These are phyloP conservation scores for Candida multigemmis DNA, from an alignment of 805 yeast species.

Conservation along the genomic window DNA sequence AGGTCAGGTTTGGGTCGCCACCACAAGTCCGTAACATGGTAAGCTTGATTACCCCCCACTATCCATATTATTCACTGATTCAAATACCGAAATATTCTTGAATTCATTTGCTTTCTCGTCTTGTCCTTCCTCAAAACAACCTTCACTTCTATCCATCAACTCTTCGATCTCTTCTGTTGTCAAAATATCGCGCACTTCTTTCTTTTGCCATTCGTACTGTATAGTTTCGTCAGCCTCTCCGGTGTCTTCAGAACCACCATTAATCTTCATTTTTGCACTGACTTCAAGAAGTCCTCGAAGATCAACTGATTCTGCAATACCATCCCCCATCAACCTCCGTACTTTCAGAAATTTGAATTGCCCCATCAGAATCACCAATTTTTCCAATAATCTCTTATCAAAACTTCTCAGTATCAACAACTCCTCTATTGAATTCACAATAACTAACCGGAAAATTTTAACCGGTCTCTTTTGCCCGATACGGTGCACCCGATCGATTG, in stretches of 20 bases:
- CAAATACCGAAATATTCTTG: conserved; percentile 23
- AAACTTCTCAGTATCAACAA: conserved; percentile 70
- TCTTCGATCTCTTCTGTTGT: conserved; percentile 34
- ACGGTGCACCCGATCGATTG: conserved; percentile 91
- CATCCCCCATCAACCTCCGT: conserved; percentile 4
- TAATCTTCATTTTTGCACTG: conserved; percentile 1
- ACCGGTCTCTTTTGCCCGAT: conserved; percentile 88
- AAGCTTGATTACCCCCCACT: too few species aligned
- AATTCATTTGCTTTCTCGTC: too few species aligned
- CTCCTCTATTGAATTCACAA: conserved; percentile 77
- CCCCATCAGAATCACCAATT: conserved; percentile 20
- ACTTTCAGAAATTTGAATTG: conserved; percentile 19
- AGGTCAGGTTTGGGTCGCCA: too few species aligned
- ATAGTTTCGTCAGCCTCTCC: conserved; percentile 5
- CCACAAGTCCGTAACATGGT: too few species aligned
- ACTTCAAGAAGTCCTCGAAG: neutral
- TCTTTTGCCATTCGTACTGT: conserved; percentile 4
- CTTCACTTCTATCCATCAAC: conserved; percentile 24
- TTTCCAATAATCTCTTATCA: conserved; percentile 51
- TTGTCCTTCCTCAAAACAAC: conserved; percentile 15
- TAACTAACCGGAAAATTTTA: conserved; percentile 66
- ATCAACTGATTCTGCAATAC: conserved; percentile 2
- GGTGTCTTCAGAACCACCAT: conserved; percentile 2
- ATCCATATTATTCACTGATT: conserved; percentile 28
- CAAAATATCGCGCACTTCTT: conserved; percentile 5